Evolutionary conservation across 192 early-diverging fungal genomes (phyloP).

Genomic region (Pilobolus umbonatus): DNA sequence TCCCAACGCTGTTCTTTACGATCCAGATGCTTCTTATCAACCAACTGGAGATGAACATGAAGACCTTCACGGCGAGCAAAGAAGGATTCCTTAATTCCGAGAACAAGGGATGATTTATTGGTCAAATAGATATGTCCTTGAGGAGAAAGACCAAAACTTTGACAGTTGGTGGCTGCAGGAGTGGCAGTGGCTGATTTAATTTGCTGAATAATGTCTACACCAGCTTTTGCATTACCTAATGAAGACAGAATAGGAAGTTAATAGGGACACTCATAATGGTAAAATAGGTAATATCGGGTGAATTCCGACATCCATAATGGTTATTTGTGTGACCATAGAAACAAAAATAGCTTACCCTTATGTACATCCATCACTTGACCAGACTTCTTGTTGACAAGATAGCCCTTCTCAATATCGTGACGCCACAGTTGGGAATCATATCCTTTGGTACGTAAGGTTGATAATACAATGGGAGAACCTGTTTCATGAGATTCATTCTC

Average conservation of each 20-base stretch:
- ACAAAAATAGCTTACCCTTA: slow-evolving; percentile 16
- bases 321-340: not conserved
- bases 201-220: slow-evolving; percentile 27
- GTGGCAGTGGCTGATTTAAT: slow-evolving; percentile 8
- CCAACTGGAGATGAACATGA: slow-evolving; percentile 29
- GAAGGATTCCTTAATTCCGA: slow-evolving; percentile 31
- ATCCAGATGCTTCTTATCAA: slow-evolving; percentile 20
- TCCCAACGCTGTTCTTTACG: slow-evolving; percentile 33
- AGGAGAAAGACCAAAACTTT: slow-evolving; percentile 16
- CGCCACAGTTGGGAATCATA: slow-evolving; percentile 23
- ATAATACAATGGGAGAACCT: slow-evolving; percentile 19
- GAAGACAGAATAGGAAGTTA: not conserved
- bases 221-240: slow-evolving; percentile 23
- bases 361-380: slow-evolving; percentile 28
- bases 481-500: slow-evolving; percentile 19
- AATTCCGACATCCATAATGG: not conserved
- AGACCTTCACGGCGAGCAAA: slow-evolving; percentile 32
- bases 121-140: slow-evolving; percentile 23
- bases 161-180: slow-evolving; percentile 5
- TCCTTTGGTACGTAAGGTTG: slow-evolving; percentile 24
- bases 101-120: slow-evolving; percentile 12
- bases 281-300: not conserved
- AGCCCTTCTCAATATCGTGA: slow-evolving; percentile 10
- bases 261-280: not conserved
- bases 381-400: slow-evolving; percentile 27